Evolutionary conservation across 345 rosid genomes (phyloP).

Genomic region (Hirschfeldia incana): DNA sequence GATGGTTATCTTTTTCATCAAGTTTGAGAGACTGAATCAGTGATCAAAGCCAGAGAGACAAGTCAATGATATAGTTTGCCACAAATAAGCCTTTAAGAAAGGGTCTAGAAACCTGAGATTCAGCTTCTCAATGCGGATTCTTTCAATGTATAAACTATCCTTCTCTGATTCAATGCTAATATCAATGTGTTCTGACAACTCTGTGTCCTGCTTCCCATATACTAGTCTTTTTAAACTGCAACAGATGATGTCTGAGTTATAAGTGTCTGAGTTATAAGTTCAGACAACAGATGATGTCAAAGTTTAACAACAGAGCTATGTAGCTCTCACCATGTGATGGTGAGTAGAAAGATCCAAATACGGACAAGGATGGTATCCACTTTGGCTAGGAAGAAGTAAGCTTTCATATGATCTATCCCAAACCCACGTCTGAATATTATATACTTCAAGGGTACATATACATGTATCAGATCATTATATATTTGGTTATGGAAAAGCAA

Average conservation of each 20-base stretch:
- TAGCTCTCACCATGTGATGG: slow-evolving; percentile 53
- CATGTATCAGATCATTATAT: slow-evolving; percentile 4
- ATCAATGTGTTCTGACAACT: slow-evolving; percentile 40
- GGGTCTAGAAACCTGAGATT: slow-evolving; percentile 47
- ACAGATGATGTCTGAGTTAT: slow-evolving; percentile 4
- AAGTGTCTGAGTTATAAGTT: no score
- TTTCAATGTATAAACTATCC: slow-evolving; percentile 52
- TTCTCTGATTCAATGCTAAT: slow-evolving; percentile 40
- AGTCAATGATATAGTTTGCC: neutral
- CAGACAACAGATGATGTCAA: slow-evolving; percentile 4
- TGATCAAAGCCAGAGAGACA: neutral
- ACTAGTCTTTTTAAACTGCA: slow-evolving; percentile 48
- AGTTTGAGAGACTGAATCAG: slow-evolving; percentile 50
- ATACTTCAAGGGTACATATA: slow-evolving; percentile 40
- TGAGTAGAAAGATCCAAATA: slow-evolving; percentile 54
- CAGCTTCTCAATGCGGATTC: slow-evolving; percentile 67
- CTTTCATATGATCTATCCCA: slow-evolving; percentile 66
- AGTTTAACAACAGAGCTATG: neutral
- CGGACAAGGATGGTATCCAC: slow-evolving; percentile 56
- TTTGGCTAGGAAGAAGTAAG: slow-evolving; percentile 57
- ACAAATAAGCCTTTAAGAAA: neutral
- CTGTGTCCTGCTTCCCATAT: slow-evolving; percentile 33
- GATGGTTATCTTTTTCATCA: slow-evolving; percentile 59
- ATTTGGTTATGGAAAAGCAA: neutral
- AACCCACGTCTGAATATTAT: slow-evolving; percentile 75